Base-by-base conservation (phyloP, 495 filamentous ascomycete species). In the Usnea hakonensis region DNA sequence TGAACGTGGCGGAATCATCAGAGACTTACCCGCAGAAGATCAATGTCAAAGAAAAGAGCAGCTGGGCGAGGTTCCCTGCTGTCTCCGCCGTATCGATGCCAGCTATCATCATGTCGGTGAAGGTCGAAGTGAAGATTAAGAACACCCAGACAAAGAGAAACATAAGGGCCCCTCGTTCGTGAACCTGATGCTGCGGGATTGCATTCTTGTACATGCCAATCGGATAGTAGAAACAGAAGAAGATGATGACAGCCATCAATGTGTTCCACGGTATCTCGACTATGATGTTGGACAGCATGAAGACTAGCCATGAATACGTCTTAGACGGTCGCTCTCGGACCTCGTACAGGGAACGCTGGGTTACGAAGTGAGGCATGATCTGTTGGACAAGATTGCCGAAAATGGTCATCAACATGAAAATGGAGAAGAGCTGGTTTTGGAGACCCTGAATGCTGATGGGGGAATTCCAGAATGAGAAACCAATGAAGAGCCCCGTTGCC, bases 401-500 rank as follows among this genome's bases (percentile, higher is more conserved):
- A 62, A 95, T 83, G 28, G 83, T 87, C 50, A 91, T 75, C 6
- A 96, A 73, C 78, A 92, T 85, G 77, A 96, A 95, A 68, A 95
- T 85, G 68, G 83, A 78, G 69, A 95, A 94, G 78, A 94, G 87
- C 69, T 91, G 87, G 70, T 95, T 94, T 69, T 92, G 89, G 21
- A 95, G 81, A 43, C 90, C 91, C 72, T 94, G 89, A 3, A 86
- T 73, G 21, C 80, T 82, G 70, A 85, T 88, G 33, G 81, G 75
- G 9, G 88, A 81, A 23, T 84, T 79, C 81, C 82, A 91, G 76
- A 97, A 95, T 28, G 89, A 89, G 73, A 97, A 92, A 16, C 90
- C 90, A 70, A 92, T 91, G 76, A 95, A 95, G 5, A 95, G 75
- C 2, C 72, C 75, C 3, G 77, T 77, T 38, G 74, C 73, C 19